Percentiles rank a stretch among this genome's conserved stretches.
Evolutionary conservation across 2,329 filamentous ascomycete species (phyloP).

Genomic region (Pestalotiopsis sp.): DNA sequence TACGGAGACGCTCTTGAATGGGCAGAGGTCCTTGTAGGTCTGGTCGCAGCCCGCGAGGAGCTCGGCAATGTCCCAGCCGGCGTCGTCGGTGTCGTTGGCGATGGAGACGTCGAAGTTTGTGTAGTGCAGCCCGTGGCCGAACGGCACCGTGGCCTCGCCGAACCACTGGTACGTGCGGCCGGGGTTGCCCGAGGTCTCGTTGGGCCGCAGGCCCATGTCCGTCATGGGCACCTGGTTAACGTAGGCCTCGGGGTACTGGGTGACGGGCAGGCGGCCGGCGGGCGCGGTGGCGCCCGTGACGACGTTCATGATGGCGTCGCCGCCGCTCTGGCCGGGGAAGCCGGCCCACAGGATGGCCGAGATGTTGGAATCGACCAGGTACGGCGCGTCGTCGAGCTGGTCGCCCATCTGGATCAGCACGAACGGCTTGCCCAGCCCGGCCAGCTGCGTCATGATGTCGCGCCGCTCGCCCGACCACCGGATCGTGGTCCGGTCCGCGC

Average conservation of each 20-base stretch:
- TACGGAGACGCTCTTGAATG: conserved; percentile 39
- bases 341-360: conserved; percentile 51
- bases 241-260: conserved; percentile 51
- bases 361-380: conserved; percentile 45
- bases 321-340: conserved; percentile 56
- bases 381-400: conserved; percentile 47
- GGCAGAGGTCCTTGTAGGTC: conserved; percentile 36
- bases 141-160: conserved; percentile 42
- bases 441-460: conserved; percentile 45
- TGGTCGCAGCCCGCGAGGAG: conserved; percentile 33
- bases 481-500: conserved; percentile 50
- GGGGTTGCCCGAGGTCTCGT: conserved; percentile 35
- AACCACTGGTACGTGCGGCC: conserved; percentile 55
- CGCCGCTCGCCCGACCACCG: conserved; percentile 55
- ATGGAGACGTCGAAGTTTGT: conserved; percentile 40
- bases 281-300: conserved; percentile 46
- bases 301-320: conserved; percentile 49
- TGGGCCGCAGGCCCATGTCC: conserved; percentile 50
- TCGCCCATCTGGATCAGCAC: conserved; percentile 53
- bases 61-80: conserved; percentile 32
- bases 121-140: conserved; percentile 51
- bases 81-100: background rate
- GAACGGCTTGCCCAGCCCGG: conserved; percentile 46
- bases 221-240: conserved; percentile 47
- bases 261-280: conserved; percentile 49